Percentiles rank a stretch among this genome's conserved stretches.
These are phyloP conservation scores for Aegilops speltoides DNA, from an alignment of 176 grass and related monocot species.

Conservation along the genomic window DNA sequence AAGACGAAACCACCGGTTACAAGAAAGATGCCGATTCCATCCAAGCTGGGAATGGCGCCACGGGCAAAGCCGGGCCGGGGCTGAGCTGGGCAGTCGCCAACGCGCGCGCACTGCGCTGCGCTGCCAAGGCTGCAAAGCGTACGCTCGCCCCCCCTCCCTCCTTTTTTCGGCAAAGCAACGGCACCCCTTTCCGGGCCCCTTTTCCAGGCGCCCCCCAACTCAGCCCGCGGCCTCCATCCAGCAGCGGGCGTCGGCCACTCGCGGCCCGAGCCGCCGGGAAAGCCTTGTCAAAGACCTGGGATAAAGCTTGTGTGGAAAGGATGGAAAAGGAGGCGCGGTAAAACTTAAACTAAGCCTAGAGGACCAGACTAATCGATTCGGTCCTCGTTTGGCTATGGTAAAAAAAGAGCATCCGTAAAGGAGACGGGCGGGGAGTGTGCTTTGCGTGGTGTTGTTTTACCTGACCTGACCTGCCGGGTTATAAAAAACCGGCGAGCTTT, in stretches of 20 bases:
- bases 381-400: neutral
- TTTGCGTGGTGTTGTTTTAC: neutral
- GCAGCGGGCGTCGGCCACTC: neutral
- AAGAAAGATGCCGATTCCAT: neutral
- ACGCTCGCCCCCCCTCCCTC: too few relatives aligned
- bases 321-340: neutral
- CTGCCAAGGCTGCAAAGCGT: too few relatives aligned
- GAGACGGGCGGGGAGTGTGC: too few relatives aligned
- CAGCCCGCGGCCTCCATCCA: neutral
- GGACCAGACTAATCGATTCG: too few relatives aligned
- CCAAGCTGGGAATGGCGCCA: neutral
- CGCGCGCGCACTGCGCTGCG: too few relatives aligned
- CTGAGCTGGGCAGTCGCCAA: too few relatives aligned
- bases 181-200: constrained; percentile 31
- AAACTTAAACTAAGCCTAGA: neutral
- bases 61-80: too few relatives aligned
- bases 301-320: constrained; percentile 18
- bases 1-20: neutral
- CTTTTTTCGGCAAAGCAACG: constrained; percentile 39
- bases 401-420: neutral
- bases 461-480: neutral
- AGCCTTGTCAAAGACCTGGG: neutral
- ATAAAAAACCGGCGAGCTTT: neutral
- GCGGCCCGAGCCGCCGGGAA: neutral
- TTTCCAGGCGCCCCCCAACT: constrained; percentile 21